Evolutionary conservation across 768 basidiomycete genomes (phyloP).

Genomic region (Omphalotus guepiniiformis): DNA sequence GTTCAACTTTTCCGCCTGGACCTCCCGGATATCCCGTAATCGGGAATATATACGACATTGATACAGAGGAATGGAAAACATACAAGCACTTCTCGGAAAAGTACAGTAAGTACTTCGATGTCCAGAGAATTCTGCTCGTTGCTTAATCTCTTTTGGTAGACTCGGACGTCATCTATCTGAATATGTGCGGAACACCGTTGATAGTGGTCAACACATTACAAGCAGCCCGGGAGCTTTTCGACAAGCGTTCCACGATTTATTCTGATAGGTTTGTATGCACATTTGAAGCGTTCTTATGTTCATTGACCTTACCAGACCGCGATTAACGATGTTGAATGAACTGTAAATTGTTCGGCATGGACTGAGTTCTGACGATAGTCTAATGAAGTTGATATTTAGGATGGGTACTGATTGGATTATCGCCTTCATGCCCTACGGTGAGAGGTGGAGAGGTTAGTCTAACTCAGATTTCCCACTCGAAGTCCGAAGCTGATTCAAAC

Average conservation of each 20-base stretch:
- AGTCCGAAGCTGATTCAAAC: too few species aligned
- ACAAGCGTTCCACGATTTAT: constrained; percentile 16
- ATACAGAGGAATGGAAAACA: constrained; percentile 3
- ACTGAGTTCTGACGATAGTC: too few species aligned
- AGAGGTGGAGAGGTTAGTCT: constrained; percentile 1
- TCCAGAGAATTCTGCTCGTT: too few species aligned
- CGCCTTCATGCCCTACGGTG: constrained; percentile 4
- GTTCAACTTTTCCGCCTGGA: constrained; percentile 11
- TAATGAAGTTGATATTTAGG: too few species aligned
- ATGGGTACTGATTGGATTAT: constrained; percentile 4
- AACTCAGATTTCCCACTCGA: too few species aligned
- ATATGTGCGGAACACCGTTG: constrained; percentile 9
- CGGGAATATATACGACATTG: constrained; percentile 10
- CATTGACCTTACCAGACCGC: too few species aligned
- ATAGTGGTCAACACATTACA: constrained; percentile 15
- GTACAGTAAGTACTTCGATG: background rate
- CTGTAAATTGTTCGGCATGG: too few species aligned
- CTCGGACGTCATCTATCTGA: constrained; percentile 13
- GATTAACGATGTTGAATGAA: too few species aligned
- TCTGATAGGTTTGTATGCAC: constrained; percentile 10
- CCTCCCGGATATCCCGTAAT: constrained; percentile 10
- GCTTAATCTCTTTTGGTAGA: too few species aligned
- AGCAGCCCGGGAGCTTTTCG: constrained; percentile 13
- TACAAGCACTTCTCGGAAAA: background rate
- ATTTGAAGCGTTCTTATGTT: too few species aligned